Base-by-base conservation (phyloP, 2,329 filamentous ascomycete species). In the Sarocladium brachiariae region DNA sequence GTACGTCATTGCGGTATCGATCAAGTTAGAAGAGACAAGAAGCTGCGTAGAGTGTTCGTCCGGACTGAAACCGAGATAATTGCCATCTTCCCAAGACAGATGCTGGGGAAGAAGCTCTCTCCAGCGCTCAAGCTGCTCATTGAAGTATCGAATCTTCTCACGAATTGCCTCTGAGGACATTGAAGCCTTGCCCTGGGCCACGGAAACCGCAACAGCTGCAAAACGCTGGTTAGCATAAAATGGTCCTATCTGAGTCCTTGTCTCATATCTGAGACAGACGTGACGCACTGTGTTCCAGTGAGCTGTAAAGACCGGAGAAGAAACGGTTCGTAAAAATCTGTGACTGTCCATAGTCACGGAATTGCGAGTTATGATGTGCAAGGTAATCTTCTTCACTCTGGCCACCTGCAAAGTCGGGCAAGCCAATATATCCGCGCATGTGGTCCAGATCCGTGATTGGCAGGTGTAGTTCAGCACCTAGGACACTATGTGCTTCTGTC, bases 401-500 rank as follows among this genome's bases (percentile, higher is more conserved):
- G 2, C 70, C 65, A 2, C 67, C 68, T 49, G 70, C 71, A 56
- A 81, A 81, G 52, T 71, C 71, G 3, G 80, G 79, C 23, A 82
- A 65, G 13, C 77, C 73, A 4, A 83, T 72, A n/a, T 69, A 55
- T 23, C 74, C 68, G 52, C 81, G 77, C 47, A 79, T 60, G 48
- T 68, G 71, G 41, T 76, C 70, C 13, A 84, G 67, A 7, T 77
- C 77, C 3, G 76, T 81, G 31, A 73, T 64, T 4, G 80, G 77
- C 8, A 83, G 59, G 49, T 79, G 78, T 9, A 84, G 69, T 54
- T 84, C 81, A 50, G 81, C 67, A 52, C 81, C 73, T 47, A 82
- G 68, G 51, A 70, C 71, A 10, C 78, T 80, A 52, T 31, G 38
- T n/a, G 35, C 8, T 19, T 38, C 14, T 30, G 49, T 63, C 47